These are phyloP conservation scores for Solanum lignicaule DNA, from an alignment of 257 asterid genomes.

Conservation along the genomic window DNA sequence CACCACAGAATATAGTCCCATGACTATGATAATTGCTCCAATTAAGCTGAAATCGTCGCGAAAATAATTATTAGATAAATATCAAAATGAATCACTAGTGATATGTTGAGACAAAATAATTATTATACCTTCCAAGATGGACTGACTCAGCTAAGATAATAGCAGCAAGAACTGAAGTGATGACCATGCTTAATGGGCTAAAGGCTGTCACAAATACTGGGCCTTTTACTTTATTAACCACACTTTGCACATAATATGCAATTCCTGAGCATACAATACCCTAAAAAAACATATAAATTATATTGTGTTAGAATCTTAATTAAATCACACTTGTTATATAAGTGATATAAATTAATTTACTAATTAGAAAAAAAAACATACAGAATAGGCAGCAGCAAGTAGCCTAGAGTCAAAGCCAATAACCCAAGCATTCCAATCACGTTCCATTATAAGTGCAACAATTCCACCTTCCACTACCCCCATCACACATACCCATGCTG, in stretches of 20 bases:
- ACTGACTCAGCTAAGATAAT: slow-evolving; percentile 53
- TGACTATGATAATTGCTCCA: slow-evolving; percentile 63
- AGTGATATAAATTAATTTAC: neutral
- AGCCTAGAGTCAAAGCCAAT: slow-evolving; percentile 77
- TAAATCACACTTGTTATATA: neutral
- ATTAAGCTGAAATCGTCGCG: slow-evolving; percentile 30
- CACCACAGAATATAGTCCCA: slow-evolving; percentile 66
- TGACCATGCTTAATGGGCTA: slow-evolving; percentile 66
- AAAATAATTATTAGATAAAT: neutral
- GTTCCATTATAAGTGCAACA: slow-evolving; percentile 62
- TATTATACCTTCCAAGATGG: slow-evolving; percentile 70
- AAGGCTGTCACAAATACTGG: slow-evolving; percentile 86
- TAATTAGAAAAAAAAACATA: slow-evolving; percentile 10
- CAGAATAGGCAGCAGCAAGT: slow-evolving; percentile 76
- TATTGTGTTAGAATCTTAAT: neutral
- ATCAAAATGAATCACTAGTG: neutral
- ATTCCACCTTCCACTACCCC: slow-evolving; percentile 72
- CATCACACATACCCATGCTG: slow-evolving; percentile 48
- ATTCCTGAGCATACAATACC: slow-evolving; percentile 83
- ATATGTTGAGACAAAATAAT: neutral
- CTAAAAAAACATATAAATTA: slow-evolving; percentile 7
- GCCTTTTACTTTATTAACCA: slow-evolving; percentile 54
- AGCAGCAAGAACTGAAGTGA: slow-evolving; percentile 68
- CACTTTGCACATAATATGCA: slow-evolving; percentile 73
- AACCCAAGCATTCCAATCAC: slow-evolving; percentile 52